Conservation (phyloP, 2,329 filamentous ascomycete genomes). For the Proliferodiscus dingleyae region DNA sequence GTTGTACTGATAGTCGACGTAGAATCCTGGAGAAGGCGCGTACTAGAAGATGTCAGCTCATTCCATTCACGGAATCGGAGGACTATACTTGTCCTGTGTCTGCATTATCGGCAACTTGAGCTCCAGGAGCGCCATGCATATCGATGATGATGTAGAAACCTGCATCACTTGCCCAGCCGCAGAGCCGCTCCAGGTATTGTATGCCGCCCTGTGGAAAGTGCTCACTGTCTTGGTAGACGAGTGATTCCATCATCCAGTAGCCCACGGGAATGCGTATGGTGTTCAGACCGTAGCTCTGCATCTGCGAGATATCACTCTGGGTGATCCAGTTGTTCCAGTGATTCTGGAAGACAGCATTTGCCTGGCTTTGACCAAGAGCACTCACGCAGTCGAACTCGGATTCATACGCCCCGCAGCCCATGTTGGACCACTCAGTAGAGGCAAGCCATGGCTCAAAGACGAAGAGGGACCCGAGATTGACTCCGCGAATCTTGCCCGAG, state of each 20-base stretch:
- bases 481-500: conserved; percentile 41
- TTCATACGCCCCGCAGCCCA: conserved; percentile 39
- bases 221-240: conserved; percentile 40
- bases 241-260: conserved; percentile 45
- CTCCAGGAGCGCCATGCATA: conserved; percentile 43
- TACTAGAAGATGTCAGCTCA: conserved; percentile 1
- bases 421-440: conserved; percentile 35
- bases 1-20: conserved; percentile 50
- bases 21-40: conserved; percentile 43
- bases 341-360: conserved; percentile 38
- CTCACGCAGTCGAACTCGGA: conserved; percentile 46
- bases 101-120: conserved; percentile 38
- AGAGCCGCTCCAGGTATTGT: conserved; percentile 39
- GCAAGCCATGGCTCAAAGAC: conserved; percentile 46
- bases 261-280: conserved; percentile 46
- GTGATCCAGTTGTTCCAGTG: conserved; percentile 48
- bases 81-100: conserved; percentile 38
- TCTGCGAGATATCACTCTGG: conserved; percentile 39
- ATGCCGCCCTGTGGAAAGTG: conserved; percentile 44
- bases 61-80: too few relatives aligned
- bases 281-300: conserved; percentile 42
- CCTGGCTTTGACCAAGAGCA: conserved; percentile 39
- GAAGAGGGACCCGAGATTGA: conserved; percentile 45
- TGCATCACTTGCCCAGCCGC: conserved; percentile 39
- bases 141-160: conserved; percentile 47